Evolutionary conservation across 345 rosid genomes (phyloP).

Genomic region (Brassica cretica): DNA sequence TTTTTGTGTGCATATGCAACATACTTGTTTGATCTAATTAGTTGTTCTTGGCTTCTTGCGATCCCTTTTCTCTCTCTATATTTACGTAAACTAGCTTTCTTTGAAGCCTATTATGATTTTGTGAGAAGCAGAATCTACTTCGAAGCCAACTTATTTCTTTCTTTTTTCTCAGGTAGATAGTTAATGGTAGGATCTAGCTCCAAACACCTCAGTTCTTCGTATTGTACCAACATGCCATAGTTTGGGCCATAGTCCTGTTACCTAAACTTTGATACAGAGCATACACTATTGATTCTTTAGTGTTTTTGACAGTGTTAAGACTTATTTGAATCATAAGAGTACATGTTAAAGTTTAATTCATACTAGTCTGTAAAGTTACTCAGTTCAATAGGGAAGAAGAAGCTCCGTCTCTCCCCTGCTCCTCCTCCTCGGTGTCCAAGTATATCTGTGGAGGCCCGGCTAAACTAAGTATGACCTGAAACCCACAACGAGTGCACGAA

Average conservation of each 20-base stretch:
- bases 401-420: conserved; percentile 36
- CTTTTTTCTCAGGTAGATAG: background rate
- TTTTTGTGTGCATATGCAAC: too few relatives aligned
- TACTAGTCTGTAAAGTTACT: conserved; percentile 15
- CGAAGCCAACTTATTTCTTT: background rate
- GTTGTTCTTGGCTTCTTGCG: conserved; percentile 17
- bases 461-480: conserved; percentile 79
- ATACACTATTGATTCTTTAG: background rate
- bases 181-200: background rate
- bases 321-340: conserved; percentile 19
- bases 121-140: background rate
- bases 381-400: conserved; percentile 46
- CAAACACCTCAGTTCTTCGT: background rate
- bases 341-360: background rate
- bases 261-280: conserved; percentile 21
- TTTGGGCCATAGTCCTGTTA: conserved; percentile 25
- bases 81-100: background rate
- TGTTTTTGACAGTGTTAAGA: background rate
- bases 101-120: conserved; percentile 19
- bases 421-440: conserved; percentile 29
- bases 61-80: background rate
- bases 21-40: conserved; percentile 5
- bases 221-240: conserved; percentile 15
- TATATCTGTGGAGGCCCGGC: conserved; percentile 67
- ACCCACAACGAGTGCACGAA: conserved; percentile 28